Base-by-base conservation (phyloP, 106 monocot species). In the Amphibolis antarctica region DNA sequence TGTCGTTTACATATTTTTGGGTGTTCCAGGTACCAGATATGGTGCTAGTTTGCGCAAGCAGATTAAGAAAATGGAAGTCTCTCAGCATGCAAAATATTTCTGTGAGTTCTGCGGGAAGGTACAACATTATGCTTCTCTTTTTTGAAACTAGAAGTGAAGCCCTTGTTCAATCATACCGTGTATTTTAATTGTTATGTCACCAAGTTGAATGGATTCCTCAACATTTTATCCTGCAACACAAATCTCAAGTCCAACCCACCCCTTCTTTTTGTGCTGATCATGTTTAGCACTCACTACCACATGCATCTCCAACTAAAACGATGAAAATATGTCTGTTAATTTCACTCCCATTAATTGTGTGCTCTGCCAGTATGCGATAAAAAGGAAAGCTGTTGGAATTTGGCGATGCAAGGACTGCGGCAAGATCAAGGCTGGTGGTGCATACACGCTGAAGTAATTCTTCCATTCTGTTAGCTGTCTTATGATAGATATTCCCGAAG, bases 41-140 rank as follows among this genome's bases (percentile, higher is more conserved):
- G 86, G 82, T 80, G 86, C 86, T 48, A 86, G 80, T 77, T 72
- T 86, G 79, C 62, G 86, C 3, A 86, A 86, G 64, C 86, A 86
- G 48, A 86, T 86, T 42, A 86, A 86, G 80, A 86, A 86, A 43
- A 86, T 86, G 86, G 86, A 86, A 67, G 86, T 86, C 3, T 86
- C 86, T 7, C 82, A 86, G 71, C 82, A 86, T 62, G 82, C 86
- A 57, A 86, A 86, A 64, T 86, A 86, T 59, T 86, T 86, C 68
- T 86, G 86, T 20, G 86, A 86, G 60, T 86, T 86, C 28, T 86
- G 82, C 29, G 86, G 86, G 46, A 86, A 86, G 84, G 84, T 84
- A 80, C 43, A 46, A 21, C 12, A 0, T 58, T 26, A 12, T 0
- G 3, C 0, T 18, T 1, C 58, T 28, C 4, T 36, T 36, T 36